Evolutionary conservation across 2,329 filamentous ascomycete genomes (phyloP), one percentile per base, ranked within the genome.

Genomic region (Alternaria tenuissima): DNA sequence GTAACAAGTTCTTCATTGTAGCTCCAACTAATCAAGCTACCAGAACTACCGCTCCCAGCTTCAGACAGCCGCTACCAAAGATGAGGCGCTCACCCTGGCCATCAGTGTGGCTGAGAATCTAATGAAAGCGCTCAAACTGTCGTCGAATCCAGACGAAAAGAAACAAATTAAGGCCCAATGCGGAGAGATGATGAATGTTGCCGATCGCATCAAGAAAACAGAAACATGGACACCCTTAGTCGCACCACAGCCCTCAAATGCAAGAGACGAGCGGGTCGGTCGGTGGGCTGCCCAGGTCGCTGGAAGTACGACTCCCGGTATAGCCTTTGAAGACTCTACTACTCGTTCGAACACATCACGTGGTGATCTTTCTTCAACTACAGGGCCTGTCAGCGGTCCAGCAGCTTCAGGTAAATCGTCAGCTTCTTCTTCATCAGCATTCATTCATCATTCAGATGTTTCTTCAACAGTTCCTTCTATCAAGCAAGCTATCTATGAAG

Each of bases 31-130:
- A 73, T 67, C 55, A 54, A 36, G 30, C 44, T 41, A 44, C 36
- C 61, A 75, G 68, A 67, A 66, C 7, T 71, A 69, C 41, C 67
- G 68, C 76, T 80, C 78, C 60, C 80, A 80, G 70, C 80, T 89
- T 69, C 77, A 81, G 61, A 74, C 77, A 61, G 81, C 86, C 38
- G 74, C 76, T 24, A 86, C 83, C 48, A 85, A 86, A 66, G 80
- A 85, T 66, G 88, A 89, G 68, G 93, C 92, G 43, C 84, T 97
- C 56, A 82, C 88, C 52, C 86, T 91, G 76, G 89, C 92, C 51
- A 92, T 97, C 72, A 82, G 85, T 65, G 91, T 91, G 5, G 91
- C 89, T 22, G 93, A 97, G 75, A 82, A 91, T 52, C 94, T 95
- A 68, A 92, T 97, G 88, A 87, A 87, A 71, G 92, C 92, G 3